Conservation (phyloP, 176 grass and related monocot genomes). For the Carex cristatella region DNA sequence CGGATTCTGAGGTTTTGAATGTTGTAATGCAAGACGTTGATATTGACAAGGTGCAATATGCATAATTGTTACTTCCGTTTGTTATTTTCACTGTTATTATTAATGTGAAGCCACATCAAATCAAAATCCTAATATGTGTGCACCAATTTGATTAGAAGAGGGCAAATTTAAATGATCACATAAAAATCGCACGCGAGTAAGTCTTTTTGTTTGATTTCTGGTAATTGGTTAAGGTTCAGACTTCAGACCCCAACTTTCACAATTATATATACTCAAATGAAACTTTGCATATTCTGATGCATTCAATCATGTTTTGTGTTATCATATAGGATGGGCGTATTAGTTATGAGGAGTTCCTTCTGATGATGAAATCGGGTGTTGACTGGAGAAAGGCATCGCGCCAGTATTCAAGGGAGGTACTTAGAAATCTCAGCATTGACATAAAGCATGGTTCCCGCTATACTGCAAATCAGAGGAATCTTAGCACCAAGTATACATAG, state of each 20-base stretch:
- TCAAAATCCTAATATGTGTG: not conserved
- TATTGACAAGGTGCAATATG: slow-evolving; percentile 53
- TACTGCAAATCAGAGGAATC: slow-evolving; percentile 9
- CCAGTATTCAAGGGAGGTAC: slow-evolving; percentile 88
- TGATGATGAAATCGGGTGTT: slow-evolving; percentile 89
- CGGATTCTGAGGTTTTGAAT: slow-evolving; percentile 58
- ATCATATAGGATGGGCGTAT: slow-evolving; percentile 57
- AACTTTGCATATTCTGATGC: not conserved
- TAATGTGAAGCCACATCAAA: not conserved
- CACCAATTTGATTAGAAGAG: not conserved
- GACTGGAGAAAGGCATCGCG: slow-evolving; percentile 96
- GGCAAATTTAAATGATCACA: not conserved
- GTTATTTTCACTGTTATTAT: not conserved
- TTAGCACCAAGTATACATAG: not conserved
- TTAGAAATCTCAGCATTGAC: slow-evolving; percentile 72
- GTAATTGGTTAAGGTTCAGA: not conserved
- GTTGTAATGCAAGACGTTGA: slow-evolving; percentile 67
- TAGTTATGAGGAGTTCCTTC: slow-evolving; percentile 74
- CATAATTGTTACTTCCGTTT: not conserved
- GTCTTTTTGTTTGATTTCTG: not conserved
- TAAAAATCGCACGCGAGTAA: no score
- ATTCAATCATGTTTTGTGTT: not conserved
- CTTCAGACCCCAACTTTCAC: not conserved
- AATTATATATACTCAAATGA: not conserved
- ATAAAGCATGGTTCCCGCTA: slow-evolving; percentile 66